Evolutionary conservation across 805 yeast species (phyloP).

Genomic region (Komagataella phaffii): DNA sequence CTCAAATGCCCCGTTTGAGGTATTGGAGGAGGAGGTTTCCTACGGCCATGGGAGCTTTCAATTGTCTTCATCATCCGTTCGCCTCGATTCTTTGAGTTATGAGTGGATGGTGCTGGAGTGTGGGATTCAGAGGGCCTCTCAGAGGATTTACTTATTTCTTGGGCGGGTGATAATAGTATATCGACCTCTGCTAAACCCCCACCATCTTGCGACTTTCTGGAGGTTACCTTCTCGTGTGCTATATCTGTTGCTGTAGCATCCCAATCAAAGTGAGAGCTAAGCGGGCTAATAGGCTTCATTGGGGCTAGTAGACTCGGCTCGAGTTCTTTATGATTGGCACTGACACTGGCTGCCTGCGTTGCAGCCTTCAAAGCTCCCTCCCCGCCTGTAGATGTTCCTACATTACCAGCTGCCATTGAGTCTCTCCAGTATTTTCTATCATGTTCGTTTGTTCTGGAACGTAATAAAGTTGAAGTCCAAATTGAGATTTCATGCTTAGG

Average conservation of each 20-base stretch:
- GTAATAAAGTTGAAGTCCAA: constrained; percentile 47
- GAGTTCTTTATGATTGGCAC: neutral
- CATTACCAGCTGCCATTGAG: constrained; percentile 12
- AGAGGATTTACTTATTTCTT: neutral
- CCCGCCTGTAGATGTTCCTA: constrained; percentile 18
- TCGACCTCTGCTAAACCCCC: neutral
- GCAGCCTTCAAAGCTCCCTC: constrained; percentile 25
- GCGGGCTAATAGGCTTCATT: neutral
- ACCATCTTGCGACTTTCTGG: neutral
- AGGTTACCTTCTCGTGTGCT: neutral
- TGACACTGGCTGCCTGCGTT: constrained; percentile 11
- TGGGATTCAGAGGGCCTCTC: neutral
- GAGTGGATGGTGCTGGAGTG: neutral
- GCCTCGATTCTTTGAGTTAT: neutral
- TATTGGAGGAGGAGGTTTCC: neutral
- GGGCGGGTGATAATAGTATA: neutral
- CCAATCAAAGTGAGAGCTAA: neutral
- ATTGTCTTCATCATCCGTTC: constrained; percentile 3
- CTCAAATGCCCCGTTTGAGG: constrained; percentile 3
- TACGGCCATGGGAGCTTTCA: neutral
- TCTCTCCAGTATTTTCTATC: constrained; percentile 22
- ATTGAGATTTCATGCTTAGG: constrained; percentile 32
- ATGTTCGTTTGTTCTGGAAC: constrained; percentile 30
- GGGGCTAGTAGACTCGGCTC: neutral
- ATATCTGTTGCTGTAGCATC: neutral